Percentiles rank a stretch among this genome's conserved stretches.
Conservation (phyloP, 108 stramenopile species). For the Cyclotella baltica region DNA sequence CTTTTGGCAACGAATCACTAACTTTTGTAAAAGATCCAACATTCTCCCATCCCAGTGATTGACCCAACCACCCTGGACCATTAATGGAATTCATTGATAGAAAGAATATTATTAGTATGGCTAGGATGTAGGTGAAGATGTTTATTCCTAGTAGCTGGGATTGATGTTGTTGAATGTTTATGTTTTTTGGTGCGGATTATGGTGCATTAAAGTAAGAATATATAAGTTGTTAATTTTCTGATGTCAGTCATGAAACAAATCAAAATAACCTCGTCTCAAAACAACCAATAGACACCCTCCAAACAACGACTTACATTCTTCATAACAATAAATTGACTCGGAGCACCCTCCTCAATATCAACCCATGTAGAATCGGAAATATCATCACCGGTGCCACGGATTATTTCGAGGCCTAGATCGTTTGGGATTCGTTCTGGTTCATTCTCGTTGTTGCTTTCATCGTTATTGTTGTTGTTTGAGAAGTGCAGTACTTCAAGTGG, state of each 20-base stretch:
- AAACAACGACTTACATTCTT: constrained; percentile 62
- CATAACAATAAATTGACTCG: constrained; percentile 62
- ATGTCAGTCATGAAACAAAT: not conserved
- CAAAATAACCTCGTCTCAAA: not conserved
- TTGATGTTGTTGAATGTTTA: not conserved
- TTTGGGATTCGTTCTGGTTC: not conserved
- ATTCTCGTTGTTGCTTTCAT: not conserved
- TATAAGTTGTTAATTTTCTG: not conserved
- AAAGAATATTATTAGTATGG: constrained; percentile 65
- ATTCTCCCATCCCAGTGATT: constrained; percentile 64
- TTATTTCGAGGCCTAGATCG: constrained; percentile 12
- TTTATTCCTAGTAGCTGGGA: constrained; percentile 78
- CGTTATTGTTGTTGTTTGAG: not conserved
- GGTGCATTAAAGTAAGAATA: not conserved
- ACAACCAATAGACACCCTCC: not conserved
- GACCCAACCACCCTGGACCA: constrained; percentile 87
- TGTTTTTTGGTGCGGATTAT: not conserved
- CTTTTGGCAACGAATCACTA: constrained; percentile 66
- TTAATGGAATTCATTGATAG: constrained; percentile 65
- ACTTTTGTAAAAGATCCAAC: constrained; percentile 73
- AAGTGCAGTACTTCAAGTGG: too few relatives aligned
- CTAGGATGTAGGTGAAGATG: constrained; percentile 80
- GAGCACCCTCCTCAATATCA: constrained; percentile 66
- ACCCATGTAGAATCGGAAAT: constrained; percentile 52
- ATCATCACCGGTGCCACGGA: constrained; percentile 11